Evolutionary conservation across 768 basidiomycete genomes (phyloP), one percentile per base, ranked within the genome.

Genomic region (Hygrophoropsis aurantiaca): DNA sequence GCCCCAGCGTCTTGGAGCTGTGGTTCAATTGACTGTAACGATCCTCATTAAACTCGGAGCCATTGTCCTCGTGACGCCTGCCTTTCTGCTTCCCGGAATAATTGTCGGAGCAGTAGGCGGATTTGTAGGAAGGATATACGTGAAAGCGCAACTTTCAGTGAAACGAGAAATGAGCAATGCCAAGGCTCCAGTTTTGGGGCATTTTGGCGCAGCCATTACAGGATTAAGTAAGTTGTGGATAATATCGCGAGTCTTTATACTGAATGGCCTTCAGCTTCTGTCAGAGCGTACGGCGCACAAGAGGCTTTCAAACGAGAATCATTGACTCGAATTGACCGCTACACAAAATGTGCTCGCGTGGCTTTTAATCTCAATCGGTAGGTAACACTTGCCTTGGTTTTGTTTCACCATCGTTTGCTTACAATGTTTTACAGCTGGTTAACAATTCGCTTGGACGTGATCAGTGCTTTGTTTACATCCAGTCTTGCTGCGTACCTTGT

Each of bases 221-320:
- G 81, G 81, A 30, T 51, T 78, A n/a, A 63, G 74, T 74, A 42
- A 45, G 67, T 59, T n/a, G 15, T 2, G 24, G 24, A 25, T 5
- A 20, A 42, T 24, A 20, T 43, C 19, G 1, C 27, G 13, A 30
- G n/a, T n/a, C n/a, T 30, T 13, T 30, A 7, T 13, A 30, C 27
- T 7, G 27, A 30, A 30, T 30, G 7, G 7, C 13, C 27, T 6
- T 13, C 27, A 55, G 54, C 65, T 4, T 77, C 77, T 2, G 79
- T 83, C 34, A 69, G 81, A 8, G 81, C 81, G 0, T 84, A 80
- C 51, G 74, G 77, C 11, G 78, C 79, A 10, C 71, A 81, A 53
- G 63, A 67, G 3, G 56, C 65, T 5, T 78, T 69, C 59, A 71
- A 59, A 47, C 40, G 25, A 45, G 71, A 80, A 51, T 73, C 77